A percentile compares a stretch with the other conserved stretches of the same genome.
phyloP scores from a whole-genome alignment of 2,329 filamentous ascomycete genomes.

The Phaeomoniella chlamydospora region DNA sequence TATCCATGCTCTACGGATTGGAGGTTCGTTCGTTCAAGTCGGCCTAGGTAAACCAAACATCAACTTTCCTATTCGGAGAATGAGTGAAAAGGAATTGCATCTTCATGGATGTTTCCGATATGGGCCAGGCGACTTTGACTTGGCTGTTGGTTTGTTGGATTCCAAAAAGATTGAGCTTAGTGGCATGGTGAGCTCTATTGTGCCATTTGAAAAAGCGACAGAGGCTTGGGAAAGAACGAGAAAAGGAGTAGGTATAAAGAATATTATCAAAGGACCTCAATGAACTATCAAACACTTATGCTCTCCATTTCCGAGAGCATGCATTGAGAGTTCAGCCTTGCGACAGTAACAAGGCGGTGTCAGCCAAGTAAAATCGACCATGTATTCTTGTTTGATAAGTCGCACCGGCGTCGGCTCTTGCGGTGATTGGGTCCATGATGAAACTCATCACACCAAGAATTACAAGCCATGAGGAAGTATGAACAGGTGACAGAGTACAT shows the following conservation, averaged over 20 bases:
- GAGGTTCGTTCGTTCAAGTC: slow-evolving; percentile 18
- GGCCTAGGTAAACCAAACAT: slow-evolving; percentile 22
- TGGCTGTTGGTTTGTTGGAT: slow-evolving; percentile 23
- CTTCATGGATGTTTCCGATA: slow-evolving; percentile 20
- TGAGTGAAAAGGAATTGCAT: slow-evolving; percentile 19
- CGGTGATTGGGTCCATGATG: no score
- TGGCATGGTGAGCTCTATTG: slow-evolving; percentile 16
- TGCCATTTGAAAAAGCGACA: slow-evolving; percentile 17
- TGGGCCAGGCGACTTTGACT: slow-evolving; percentile 17
- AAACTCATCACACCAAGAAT: no score
- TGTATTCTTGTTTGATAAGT: no score
- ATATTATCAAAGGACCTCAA: slow-evolving; percentile 8
- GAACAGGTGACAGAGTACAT: no score
- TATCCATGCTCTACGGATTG: slow-evolving; percentile 19
- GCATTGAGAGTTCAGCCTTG: no score
- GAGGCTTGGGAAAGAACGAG: slow-evolving; percentile 19
- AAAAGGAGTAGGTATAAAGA: slow-evolving; percentile 11
- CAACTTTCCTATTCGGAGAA: slow-evolving; percentile 20
- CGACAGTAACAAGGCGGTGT: no score
- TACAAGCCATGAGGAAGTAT: no score
- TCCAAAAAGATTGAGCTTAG: slow-evolving; percentile 15
- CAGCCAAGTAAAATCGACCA: no score
- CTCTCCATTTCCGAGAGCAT: no score
- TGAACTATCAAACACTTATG: no score
- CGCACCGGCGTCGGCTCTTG: no score